These are phyloP conservation scores for Panellus pusillus DNA, from an alignment of 768 basidiomycete species.

Conservation along the genomic window DNA sequence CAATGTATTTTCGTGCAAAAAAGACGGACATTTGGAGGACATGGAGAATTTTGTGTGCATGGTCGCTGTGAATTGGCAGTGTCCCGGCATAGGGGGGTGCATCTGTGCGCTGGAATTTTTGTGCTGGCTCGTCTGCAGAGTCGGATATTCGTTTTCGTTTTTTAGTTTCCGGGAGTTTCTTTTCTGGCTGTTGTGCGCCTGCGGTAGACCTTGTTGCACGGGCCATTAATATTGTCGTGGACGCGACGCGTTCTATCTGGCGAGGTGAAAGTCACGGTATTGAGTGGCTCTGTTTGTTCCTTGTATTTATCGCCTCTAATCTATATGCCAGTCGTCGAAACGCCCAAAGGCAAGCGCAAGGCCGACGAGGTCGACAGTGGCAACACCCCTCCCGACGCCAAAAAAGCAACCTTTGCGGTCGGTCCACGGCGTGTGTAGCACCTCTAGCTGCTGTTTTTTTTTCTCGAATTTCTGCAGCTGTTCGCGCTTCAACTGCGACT, in stretches of 20 bases:
- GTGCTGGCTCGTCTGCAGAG: conserved; percentile 46
- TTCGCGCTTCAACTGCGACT: conserved; percentile 17
- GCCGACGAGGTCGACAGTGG: conserved; percentile 19
- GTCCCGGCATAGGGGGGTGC: conserved; percentile 22
- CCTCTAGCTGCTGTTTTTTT: not conserved
- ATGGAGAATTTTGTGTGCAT: conserved; percentile 58
- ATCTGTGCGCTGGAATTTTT: conserved; percentile 50
- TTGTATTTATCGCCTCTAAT: not conserved
- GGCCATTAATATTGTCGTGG: conserved; percentile 63
- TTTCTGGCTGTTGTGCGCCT: conserved; percentile 32
- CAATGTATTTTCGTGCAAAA: not conserved
- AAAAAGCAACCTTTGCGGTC: conserved; percentile 19
- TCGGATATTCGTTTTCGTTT: conserved; percentile 68
- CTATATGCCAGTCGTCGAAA: too few relatives aligned
- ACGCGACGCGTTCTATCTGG: conserved; percentile 14
- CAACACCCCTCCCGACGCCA: conserved; percentile 18
- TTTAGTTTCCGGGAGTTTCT: conserved; percentile 41
- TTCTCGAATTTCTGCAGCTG: conserved; percentile 5
- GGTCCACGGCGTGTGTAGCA: conserved; percentile 15
- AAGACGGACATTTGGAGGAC: conserved; percentile 54
- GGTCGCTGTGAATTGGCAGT: conserved; percentile 35
- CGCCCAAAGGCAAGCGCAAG: conserved; percentile 20
- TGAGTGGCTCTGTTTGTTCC: not conserved
- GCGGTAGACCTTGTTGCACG: conserved; percentile 70
- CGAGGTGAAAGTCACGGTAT: not conserved